phyloP scores from a whole-genome alignment of 208 protist genomes.

The Herpetomonas samuelpessoai region DNA sequence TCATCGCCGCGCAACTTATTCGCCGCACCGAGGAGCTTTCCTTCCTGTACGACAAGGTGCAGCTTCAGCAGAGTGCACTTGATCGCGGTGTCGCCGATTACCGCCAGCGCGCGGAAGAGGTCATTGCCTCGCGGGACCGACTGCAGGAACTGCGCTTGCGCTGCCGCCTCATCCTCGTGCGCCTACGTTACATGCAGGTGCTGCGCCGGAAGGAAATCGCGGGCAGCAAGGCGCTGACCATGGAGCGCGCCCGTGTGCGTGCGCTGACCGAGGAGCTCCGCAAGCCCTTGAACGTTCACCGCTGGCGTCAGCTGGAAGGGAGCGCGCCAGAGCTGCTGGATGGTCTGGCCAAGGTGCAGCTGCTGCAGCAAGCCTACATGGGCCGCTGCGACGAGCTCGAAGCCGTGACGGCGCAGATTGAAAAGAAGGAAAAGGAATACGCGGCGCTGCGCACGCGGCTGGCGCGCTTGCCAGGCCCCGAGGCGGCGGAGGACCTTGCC shows the following conservation, averaged over 20 bases:
- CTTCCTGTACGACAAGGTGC: constrained; percentile 97
- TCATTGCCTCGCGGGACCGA: constrained; percentile 85
- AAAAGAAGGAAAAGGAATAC: constrained; percentile 91
- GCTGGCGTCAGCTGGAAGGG: constrained; percentile 97
- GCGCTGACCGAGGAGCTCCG: constrained; percentile 96
- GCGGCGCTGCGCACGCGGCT: constrained; percentile 90
- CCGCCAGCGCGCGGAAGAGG: constrained; percentile 80
- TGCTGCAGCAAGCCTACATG: constrained; percentile 96
- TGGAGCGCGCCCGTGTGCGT: constrained; percentile 87
- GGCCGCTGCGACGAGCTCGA: constrained; percentile 94
- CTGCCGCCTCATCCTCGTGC: constrained; percentile 76
- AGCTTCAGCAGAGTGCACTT: constrained; percentile 94
- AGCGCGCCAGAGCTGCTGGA: constrained; percentile 94
- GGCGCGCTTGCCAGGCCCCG: constrained; percentile 93
- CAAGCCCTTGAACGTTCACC: constrained; percentile 97
- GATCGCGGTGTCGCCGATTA: constrained; percentile 96
- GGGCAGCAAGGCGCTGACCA: constrained; percentile 91
- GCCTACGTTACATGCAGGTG: constrained; percentile 79
- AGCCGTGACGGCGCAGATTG: constrained; percentile 85
- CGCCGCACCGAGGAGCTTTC: constrained; percentile 97
- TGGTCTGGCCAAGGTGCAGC: constrained; percentile 97
- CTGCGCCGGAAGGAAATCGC: constrained; percentile 87
- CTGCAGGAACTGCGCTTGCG: constrained; percentile 92
- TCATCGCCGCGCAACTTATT: constrained; percentile 96
- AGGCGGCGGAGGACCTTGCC: constrained; percentile 95